Evolutionary conservation across 306 rosid genomes (phyloP).

Genomic region (Datisca glomerata): DNA sequence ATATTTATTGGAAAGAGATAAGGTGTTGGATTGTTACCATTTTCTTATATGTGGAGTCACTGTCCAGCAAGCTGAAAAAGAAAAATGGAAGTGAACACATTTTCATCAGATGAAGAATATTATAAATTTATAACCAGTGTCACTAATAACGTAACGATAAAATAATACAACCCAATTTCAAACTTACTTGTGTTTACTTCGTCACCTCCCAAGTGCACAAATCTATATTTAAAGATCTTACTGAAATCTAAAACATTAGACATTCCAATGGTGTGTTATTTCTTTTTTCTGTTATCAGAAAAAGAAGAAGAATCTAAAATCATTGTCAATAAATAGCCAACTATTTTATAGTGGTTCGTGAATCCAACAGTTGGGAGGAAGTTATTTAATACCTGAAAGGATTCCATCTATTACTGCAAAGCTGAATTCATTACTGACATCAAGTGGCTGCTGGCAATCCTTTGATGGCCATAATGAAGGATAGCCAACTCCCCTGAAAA

Average conservation of each 20-base stretch:
- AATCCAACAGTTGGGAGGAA: too few species aligned
- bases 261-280: neutral
- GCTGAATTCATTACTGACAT: conserved; percentile 32
- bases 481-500: conserved; percentile 30
- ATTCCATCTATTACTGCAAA: conserved; percentile 24
- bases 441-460: conserved; percentile 29
- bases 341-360: neutral
- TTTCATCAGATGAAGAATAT: conserved; percentile 1
- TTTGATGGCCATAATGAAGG: conserved; percentile 35
- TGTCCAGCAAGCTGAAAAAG: conserved; percentile 34
- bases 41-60: conserved; percentile 19
- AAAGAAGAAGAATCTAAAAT: too few species aligned
- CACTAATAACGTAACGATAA: too few species aligned
- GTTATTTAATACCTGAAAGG: conserved; percentile 21
- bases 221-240: conserved; percentile 30
- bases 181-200: conserved; percentile 36
- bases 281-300: neutral
- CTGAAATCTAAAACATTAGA: conserved; percentile 26
- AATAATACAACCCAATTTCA: neutral
- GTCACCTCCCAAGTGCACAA: conserved; percentile 40
- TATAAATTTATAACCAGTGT: too few species aligned
- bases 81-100: conserved; percentile 2
- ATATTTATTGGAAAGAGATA: too few species aligned
- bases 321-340: neutral
- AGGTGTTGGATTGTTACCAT: conserved; percentile 18